Conservation (phyloP, 495 filamentous ascomycete genomes). For the Arthonia radiata region DNA sequence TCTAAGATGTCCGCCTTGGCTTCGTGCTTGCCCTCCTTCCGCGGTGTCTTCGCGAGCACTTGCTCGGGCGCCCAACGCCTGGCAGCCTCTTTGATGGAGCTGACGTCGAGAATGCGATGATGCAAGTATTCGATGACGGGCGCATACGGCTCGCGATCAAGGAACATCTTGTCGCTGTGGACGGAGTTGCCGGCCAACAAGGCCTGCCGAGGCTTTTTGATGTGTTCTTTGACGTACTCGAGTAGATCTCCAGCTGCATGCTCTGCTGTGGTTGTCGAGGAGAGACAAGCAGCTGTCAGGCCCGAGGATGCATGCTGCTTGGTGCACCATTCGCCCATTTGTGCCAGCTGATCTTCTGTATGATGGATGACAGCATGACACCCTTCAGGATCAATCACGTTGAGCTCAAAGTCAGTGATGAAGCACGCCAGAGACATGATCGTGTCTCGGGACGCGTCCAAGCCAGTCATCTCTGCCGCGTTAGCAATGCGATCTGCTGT, state of each 20-base stretch:
- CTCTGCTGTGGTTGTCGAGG: constrained; percentile 44
- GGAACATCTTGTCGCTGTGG: constrained; percentile 69
- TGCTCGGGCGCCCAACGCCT: constrained; percentile 49
- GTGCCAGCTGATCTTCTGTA: constrained; percentile 37
- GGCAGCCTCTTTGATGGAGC: constrained; percentile 68
- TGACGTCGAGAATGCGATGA: constrained; percentile 82
- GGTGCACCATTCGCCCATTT: constrained; percentile 46
- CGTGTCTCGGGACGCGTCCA: constrained; percentile 49
- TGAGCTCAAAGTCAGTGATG: constrained; percentile 57
- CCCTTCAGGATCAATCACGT: constrained; percentile 49
- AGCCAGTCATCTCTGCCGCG: constrained; percentile 66
- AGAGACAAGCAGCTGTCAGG: constrained; percentile 49
- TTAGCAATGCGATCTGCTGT: not conserved
- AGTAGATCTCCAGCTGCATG: constrained; percentile 50
- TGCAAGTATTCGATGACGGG: constrained; percentile 50
- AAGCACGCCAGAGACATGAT: constrained; percentile 90
- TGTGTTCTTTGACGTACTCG: constrained; percentile 44
- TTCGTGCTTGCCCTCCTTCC: constrained; percentile 54
- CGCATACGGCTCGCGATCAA: constrained; percentile 47
- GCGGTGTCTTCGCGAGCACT: constrained; percentile 31
- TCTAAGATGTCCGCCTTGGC: constrained; percentile 80
- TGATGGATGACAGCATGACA: constrained; percentile 66
- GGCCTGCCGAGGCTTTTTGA: constrained; percentile 36
- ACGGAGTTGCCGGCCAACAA: constrained; percentile 80
- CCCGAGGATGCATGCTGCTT: constrained; percentile 40